Conservation (phyloP, 352 stramenopile genomes). For the Phytophthora pini region DNA sequence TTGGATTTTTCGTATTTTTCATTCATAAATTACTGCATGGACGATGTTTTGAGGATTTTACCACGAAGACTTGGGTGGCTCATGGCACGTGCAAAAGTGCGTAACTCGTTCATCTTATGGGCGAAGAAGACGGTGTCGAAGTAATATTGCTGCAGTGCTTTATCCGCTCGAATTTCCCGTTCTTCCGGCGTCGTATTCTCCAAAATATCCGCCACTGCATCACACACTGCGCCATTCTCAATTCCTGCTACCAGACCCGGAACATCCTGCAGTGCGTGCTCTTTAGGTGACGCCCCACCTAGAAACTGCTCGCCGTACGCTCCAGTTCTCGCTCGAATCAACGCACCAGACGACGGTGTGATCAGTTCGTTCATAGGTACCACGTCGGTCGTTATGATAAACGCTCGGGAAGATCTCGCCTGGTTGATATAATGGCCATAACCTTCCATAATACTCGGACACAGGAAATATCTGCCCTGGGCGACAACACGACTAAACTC, state of each 20-base stretch:
- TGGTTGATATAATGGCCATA: constrained; percentile 76
- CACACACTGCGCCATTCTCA: constrained; percentile 42
- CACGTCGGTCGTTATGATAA: constrained; percentile 57
- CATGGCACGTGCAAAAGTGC: constrained; percentile 36
- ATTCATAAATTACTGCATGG: constrained; percentile 1
- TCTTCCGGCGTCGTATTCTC: constrained; percentile 21
- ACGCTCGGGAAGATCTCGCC: constrained; percentile 42
- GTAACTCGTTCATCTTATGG: constrained; percentile 54
- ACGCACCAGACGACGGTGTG: constrained; percentile 44
- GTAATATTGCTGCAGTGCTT: constrained; percentile 51
- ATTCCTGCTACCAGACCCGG: constrained; percentile 52
- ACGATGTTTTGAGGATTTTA: constrained; percentile 12
- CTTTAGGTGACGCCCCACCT: constrained; percentile 31
- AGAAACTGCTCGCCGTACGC: constrained; percentile 50
- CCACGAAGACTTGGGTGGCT: constrained; percentile 28
- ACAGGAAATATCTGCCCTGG: constrained; percentile 50
- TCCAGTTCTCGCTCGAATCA: constrained; percentile 29
- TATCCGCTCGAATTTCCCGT: constrained; percentile 10
- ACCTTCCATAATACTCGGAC: constrained; percentile 52
- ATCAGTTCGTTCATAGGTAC: constrained; percentile 64
- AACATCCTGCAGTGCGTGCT: constrained; percentile 45
- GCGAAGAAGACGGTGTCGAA: constrained; percentile 71
- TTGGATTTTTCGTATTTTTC: too few relatives aligned
- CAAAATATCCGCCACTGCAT: constrained; percentile 43
- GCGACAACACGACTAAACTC: constrained; percentile 45